Evolutionary conservation across 108 stramenopile species (phyloP).

Genomic region (Cyclotella sp.): DNA sequence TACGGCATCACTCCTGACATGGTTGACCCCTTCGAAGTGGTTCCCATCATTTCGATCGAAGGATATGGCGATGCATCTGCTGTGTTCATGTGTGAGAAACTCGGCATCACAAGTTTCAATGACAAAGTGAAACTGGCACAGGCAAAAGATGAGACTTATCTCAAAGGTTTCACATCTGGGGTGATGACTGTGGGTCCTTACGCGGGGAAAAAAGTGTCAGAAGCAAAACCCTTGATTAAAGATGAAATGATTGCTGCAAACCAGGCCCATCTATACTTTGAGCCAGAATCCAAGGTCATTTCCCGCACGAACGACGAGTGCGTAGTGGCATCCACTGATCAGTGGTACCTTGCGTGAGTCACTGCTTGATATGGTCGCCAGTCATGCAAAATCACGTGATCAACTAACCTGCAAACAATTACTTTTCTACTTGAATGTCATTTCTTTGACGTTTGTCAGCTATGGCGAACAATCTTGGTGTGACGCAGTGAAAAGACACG

Average conservation of each 20-base stretch:
- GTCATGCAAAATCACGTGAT: too few relatives aligned
- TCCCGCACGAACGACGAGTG: constrained; percentile 98
- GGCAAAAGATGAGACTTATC: constrained; percentile 96
- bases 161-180: constrained; percentile 97
- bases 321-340: constrained; percentile 98
- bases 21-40: constrained; percentile 92
- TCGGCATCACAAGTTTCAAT: constrained; percentile 93
- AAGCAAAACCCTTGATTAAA: constrained; percentile 94
- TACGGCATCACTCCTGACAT: constrained; percentile 93
- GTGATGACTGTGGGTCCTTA: constrained; percentile 93
- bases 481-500: constrained; percentile 81
- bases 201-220: constrained; percentile 93
- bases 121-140: constrained; percentile 94
- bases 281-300: constrained; percentile 94
- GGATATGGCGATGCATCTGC: constrained; percentile 95
- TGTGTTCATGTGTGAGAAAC: constrained; percentile 93
- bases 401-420: too few relatives aligned
- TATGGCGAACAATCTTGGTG: constrained; percentile 94
- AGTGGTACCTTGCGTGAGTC: constrained; percentile 95
- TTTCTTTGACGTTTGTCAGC: not conserved
- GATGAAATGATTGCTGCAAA: constrained; percentile 94
- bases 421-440: too few relatives aligned
- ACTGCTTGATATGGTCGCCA: not conserved
- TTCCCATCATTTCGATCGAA: constrained; percentile 98
- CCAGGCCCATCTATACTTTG: constrained; percentile 93